Evolutionary conservation across 2,329 filamentous ascomycete species (phyloP).

Genomic region (Venturia effusa): DNA sequence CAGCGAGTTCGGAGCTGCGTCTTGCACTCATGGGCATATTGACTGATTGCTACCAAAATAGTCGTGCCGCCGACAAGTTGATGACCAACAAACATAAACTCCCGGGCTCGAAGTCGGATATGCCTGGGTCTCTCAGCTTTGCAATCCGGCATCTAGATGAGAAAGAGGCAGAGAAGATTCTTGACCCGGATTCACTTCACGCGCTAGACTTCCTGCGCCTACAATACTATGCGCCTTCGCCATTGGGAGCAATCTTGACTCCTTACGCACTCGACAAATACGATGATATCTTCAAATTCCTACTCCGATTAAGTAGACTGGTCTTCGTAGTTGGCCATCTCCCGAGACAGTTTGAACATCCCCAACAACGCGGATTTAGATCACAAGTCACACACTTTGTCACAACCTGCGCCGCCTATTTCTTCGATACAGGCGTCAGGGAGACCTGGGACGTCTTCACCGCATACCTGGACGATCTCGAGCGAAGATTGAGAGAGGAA

Average conservation of each 20-base stretch:
- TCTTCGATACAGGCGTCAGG: conserved; percentile 67
- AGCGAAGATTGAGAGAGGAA: conserved; percentile 40
- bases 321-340: conserved; percentile 52
- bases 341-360: conserved; percentile 19
- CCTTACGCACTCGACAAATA: conserved; percentile 62
- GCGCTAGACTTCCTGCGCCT: conserved; percentile 89
- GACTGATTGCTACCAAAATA: conserved; percentile 55
- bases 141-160: conserved; percentile 69
- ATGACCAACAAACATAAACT: background rate
- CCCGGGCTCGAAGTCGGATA: conserved; percentile 16
- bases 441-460: conserved; percentile 65
- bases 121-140: conserved; percentile 47
- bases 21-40: conserved; percentile 80
- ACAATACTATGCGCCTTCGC: conserved; percentile 66
- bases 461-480: conserved; percentile 50
- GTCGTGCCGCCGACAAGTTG: conserved; percentile 17
- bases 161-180: conserved; percentile 70
- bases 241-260: conserved; percentile 65
- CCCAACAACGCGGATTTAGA: conserved; percentile 40
- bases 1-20: conserved; percentile 85
- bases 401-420: conserved; percentile 60
- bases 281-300: conserved; percentile 70
- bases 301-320: conserved; percentile 70
- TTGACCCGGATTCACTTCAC: conserved; percentile 71
- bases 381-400: conserved; percentile 75